phyloP scores from a whole-genome alignment of 306 rosid genomes.

The Phaseolus lunatus region DNA sequence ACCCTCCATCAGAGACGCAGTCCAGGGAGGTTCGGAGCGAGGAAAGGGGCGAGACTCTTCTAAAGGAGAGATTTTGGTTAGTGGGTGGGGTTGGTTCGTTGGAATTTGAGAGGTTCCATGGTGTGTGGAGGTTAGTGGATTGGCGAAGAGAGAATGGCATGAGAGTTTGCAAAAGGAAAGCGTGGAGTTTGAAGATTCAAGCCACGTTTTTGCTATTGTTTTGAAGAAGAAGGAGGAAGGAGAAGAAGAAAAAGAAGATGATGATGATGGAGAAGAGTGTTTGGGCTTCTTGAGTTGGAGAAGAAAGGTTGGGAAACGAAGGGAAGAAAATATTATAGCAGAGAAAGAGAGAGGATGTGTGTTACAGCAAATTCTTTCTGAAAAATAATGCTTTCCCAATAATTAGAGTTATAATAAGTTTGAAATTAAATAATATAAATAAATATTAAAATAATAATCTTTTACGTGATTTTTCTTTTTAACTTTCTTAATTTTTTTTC shows the following conservation, averaged over 20 bases:
- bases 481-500: too few species aligned
- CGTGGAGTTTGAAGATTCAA: neutral
- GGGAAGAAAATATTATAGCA: neutral
- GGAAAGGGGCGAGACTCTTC: constrained; percentile 44
- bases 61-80: constrained; percentile 42
- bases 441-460: too few species aligned
- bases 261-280: neutral
- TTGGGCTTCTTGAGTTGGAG: neutral
- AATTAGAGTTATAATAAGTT: too few species aligned
- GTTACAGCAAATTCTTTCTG: neutral
- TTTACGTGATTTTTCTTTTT: too few species aligned
- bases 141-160: constrained; percentile 68
- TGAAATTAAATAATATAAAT: too few species aligned
- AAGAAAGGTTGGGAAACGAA: neutral
- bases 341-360: neutral
- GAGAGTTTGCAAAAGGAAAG: constrained; percentile 39
- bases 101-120: constrained; percentile 56
- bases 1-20: constrained; percentile 60
- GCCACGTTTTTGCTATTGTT: neutral
- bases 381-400: too few species aligned
- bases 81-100: constrained; percentile 35
- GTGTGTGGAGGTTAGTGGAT: constrained; percentile 45
- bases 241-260: neutral
- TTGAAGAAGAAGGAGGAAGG: neutral
- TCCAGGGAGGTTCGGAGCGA: constrained; percentile 59